Base-by-base conservation (phyloP, 257 asterid genomes). In the Salvia splendens region DNA sequence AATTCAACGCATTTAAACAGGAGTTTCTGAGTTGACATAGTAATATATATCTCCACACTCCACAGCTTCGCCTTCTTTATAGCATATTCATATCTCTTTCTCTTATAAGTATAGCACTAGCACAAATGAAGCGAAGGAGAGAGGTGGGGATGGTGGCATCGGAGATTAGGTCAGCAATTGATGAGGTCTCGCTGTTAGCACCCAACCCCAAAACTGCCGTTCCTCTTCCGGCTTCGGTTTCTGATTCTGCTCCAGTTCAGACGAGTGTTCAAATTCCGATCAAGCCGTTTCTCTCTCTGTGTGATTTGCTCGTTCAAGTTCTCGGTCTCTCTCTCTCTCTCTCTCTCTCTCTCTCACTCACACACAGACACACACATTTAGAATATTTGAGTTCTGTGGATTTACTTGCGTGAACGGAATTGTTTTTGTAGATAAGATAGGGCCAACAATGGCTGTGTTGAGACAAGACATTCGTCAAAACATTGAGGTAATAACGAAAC, bases 391-490 rank as follows among this genome's bases (percentile, higher is more conserved):
- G 52, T 43, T 56, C 24, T 57, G 64, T 71, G 74, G 63, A 60
- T 28, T 54, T 24, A 66, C 6, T 54, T 42, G 3, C 15, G 57
- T 53, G 30, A 52, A 17, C 42, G 57, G 38, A 28, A 49, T 35
- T 42, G 0, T 30, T 43, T 43, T 65, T 83, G 83, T 83, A 92
- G 98, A 92, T 89, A 89, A 92, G 97, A 89, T 92, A 65, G 98
- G 98, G 72, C 97, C 97, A 65, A 87, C 91, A 67, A 89, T 92
- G 98, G 81, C 91, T 11, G 98, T 89, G n/a, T 36, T 91, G 75
- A 85, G 96, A 83, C 96, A 82, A 70, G 96, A 92, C 83, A 82
- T 92, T 55, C 70, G 78, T 78, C 89, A 86, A 30, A 92, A 92
- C 65, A 84, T 89, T 15, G 87, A 92, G 92, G 97, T 86, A 78